Conservation (phyloP, 2,329 filamentous ascomycete genomes). For the Botryotinia convoluta region DNA sequence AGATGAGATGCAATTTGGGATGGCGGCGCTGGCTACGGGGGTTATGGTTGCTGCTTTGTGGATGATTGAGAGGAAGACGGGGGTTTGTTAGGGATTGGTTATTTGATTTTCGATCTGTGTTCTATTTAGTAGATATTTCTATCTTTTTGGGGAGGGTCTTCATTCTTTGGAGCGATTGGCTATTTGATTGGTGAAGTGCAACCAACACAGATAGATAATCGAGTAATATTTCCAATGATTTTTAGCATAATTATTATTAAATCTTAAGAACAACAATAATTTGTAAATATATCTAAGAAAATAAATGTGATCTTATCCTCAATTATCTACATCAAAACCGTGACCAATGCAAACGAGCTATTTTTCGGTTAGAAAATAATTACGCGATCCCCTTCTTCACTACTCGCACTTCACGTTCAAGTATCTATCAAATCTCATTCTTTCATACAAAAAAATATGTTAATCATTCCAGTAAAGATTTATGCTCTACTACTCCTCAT, state of each 20-base stretch:
- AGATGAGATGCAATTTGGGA: neutral
- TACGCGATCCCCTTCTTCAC: neutral
- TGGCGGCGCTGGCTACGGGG: neutral
- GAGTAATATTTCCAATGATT: neutral
- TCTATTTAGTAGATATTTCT: neutral
- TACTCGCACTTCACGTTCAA: too few relatives aligned
- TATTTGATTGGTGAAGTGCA: neutral
- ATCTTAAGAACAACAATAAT: neutral
- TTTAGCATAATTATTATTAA: neutral
- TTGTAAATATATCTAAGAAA: too few relatives aligned
- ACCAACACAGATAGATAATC: neutral
- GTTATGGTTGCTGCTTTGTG: neutral
- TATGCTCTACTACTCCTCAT: neutral
- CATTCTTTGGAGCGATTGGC: neutral
- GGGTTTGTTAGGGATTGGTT: accelerated
- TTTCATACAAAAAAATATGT: too few relatives aligned
- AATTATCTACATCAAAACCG: neutral
- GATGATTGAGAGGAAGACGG: neutral
- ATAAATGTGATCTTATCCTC: neutral
- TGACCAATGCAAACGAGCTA: neutral
- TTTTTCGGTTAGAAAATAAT: neutral
- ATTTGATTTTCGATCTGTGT: neutral
- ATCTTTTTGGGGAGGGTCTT: neutral
- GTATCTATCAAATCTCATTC: too few relatives aligned
- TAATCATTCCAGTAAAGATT: too few relatives aligned